Conservation (phyloP, 116 monocot genomes). For the Trichopus zeylanicus region DNA sequence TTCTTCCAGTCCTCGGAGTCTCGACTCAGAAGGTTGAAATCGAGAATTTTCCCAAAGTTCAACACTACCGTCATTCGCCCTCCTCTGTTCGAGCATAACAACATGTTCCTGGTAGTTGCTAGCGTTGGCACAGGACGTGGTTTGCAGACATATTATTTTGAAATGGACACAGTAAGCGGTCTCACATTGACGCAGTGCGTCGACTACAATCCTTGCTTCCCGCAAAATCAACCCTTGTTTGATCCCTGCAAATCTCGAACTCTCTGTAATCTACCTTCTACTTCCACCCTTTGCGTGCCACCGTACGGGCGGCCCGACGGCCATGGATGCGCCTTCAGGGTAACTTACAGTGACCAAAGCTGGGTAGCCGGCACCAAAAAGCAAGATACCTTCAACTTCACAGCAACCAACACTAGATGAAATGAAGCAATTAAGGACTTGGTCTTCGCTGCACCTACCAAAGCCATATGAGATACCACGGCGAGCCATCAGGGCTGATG, state of each 20-base stretch:
- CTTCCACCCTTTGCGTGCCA: neutral
- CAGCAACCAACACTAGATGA: neutral
- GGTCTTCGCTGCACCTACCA: neutral
- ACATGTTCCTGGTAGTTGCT: neutral
- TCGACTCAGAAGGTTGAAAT: neutral
- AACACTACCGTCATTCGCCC: neutral
- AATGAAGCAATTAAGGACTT: neutral
- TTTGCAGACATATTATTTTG: neutral
- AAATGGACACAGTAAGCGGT: constrained; percentile 1
- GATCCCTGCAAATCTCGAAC: neutral
- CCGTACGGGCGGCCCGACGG: neutral
- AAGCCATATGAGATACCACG: neutral
- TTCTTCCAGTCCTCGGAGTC: neutral
- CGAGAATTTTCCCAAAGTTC: no score
- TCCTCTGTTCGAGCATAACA: neutral
- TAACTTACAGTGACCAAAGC: neutral
- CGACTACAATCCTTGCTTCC: neutral
- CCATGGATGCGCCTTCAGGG: neutral
- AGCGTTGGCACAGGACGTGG: neutral
- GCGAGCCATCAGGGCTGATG: neutral
- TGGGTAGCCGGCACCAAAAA: neutral
- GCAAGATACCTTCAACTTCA: neutral
- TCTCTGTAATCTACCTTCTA: neutral
- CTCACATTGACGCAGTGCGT: constrained; percentile 1
- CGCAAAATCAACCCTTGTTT: neutral